Evolutionary conservation across 1,284 basidiomycete species (phyloP).

Genomic region (Ustilago curta): DNA sequence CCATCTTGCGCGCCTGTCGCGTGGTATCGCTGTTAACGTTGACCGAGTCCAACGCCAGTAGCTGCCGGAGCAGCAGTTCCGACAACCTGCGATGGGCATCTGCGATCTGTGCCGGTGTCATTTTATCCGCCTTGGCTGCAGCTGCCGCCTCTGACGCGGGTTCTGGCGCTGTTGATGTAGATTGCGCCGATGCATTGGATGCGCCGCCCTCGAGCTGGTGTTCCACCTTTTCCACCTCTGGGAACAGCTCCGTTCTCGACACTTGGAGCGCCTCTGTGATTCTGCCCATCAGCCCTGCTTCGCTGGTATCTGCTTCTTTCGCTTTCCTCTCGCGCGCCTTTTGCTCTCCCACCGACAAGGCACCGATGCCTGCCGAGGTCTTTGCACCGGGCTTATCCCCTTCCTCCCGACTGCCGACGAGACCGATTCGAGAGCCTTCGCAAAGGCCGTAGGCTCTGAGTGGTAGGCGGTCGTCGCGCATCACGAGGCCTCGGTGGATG

Average conservation of each 20-base stretch:
- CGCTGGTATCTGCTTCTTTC: constrained; percentile 40
- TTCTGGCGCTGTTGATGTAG: not conserved
- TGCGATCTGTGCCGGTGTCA: constrained; percentile 25
- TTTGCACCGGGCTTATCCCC: constrained; percentile 52
- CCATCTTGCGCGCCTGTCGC: constrained; percentile 58
- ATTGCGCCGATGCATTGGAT: not conserved
- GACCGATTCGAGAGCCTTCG: constrained; percentile 59
- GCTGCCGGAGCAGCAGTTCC: constrained; percentile 61
- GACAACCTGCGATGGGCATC: constrained; percentile 59
- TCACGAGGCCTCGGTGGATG: constrained; percentile 57
- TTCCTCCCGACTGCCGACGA: constrained; percentile 53
- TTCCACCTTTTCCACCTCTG: constrained; percentile 60
- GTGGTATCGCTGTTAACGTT: constrained; percentile 58
- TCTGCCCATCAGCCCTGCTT: constrained; percentile 48
- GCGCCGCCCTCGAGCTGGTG: constrained; percentile 7
- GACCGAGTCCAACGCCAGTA: constrained; percentile 63
- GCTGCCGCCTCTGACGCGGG: not conserved
- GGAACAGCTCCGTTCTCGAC: constrained; percentile 52
- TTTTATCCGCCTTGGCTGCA: not conserved
- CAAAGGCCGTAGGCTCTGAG: constrained; percentile 57
- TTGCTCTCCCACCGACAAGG: constrained; percentile 41
- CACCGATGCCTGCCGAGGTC: constrained; percentile 16
- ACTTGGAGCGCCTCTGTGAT: constrained; percentile 54
- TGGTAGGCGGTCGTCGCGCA: constrained; percentile 61
- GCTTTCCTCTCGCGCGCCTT: constrained; percentile 48